phyloP scores from a whole-genome alignment of 1,139 yeast species.

The Zygosaccharomyces pseudobailii region DNA sequence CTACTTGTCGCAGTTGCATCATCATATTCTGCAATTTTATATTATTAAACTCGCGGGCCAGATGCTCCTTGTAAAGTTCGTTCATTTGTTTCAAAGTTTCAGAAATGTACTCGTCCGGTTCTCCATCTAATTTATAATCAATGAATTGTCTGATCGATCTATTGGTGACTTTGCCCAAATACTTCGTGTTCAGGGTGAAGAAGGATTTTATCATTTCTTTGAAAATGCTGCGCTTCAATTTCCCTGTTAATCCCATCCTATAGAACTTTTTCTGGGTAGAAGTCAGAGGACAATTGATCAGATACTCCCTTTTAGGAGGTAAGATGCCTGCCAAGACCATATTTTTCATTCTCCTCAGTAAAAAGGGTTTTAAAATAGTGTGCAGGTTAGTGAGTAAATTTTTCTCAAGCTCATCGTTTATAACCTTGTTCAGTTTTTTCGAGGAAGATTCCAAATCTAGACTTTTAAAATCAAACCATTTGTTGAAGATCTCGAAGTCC shows the following conservation, averaged over 20 bases:
- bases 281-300: conserved; percentile 68
- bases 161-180: conserved; percentile 31
- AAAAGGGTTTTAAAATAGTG: conserved; percentile 81
- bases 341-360: conserved; percentile 72
- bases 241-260: conserved; percentile 49
- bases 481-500: conserved; percentile 81
- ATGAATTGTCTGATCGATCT: conserved; percentile 42
- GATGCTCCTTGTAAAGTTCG: conserved; percentile 23
- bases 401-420: conserved; percentile 60
- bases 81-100: conserved; percentile 25
- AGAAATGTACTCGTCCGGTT: conserved; percentile 9
- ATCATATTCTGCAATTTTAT: conserved; percentile 59
- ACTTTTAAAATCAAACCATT: conserved; percentile 80
- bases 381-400: conserved; percentile 71
- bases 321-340: conserved; percentile 57
- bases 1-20: conserved; percentile 80
- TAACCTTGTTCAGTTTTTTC: conserved; percentile 38
- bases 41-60: conserved; percentile 35
- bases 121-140: conserved; percentile 25
- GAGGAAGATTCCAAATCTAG: conserved; percentile 40
- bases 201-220: conserved; percentile 45
- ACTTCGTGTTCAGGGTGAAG: conserved; percentile 37
- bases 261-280: conserved; percentile 61
- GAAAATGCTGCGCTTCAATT: conserved; percentile 40
- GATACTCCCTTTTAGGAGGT: conserved; percentile 87